These are phyloP conservation scores for Colletotrichum sp. DNA, from an alignment of 2,329 filamentous ascomycete genomes.

Conservation along the genomic window DNA sequence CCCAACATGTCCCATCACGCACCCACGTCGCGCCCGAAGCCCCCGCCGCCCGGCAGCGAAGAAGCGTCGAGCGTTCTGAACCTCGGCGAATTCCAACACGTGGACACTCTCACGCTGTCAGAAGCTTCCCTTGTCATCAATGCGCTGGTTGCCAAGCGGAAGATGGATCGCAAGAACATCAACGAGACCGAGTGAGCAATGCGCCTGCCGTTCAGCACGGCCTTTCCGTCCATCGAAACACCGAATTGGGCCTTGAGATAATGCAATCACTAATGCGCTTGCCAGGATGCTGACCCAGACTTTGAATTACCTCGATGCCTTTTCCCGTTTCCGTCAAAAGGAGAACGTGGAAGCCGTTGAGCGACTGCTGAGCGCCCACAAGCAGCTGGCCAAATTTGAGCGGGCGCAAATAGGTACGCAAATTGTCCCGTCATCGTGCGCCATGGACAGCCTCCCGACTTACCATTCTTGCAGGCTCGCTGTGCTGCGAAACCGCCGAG, in stretches of 20 bases:
- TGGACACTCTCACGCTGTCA: conserved; percentile 89
- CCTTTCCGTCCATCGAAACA: neutral
- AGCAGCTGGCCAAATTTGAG: conserved; percentile 89
- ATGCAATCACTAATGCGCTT: neutral
- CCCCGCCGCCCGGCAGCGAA: conserved; percentile 77
- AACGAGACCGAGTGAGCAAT: conserved; percentile 79
- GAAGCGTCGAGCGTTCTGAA: conserved; percentile 82
- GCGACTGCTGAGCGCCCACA: conserved; percentile 79
- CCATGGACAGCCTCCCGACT: neutral
- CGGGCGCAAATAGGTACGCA: conserved; percentile 81
- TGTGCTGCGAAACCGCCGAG: conserved; percentile 91
- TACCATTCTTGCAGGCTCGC: conserved; percentile 65
- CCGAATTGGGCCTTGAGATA: neutral
- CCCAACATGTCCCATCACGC: conserved; percentile 18
- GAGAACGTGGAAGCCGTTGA: conserved; percentile 96
- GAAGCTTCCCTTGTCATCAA: conserved; percentile 93
- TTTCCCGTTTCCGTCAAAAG: conserved; percentile 94
- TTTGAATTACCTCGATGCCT: conserved; percentile 90
- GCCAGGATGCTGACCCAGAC: conserved; percentile 82
- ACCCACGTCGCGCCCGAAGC: conserved; percentile 69
- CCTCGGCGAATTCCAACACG: conserved; percentile 92
- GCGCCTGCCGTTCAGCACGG: neutral
- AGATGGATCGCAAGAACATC: conserved; percentile 79
- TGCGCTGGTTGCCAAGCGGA: conserved; percentile 81
- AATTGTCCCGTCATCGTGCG: conserved; percentile 23